Base-by-base conservation (phyloP, 2,329 filamentous ascomycete genomes). In the Exophiala aquamarina region DNA sequence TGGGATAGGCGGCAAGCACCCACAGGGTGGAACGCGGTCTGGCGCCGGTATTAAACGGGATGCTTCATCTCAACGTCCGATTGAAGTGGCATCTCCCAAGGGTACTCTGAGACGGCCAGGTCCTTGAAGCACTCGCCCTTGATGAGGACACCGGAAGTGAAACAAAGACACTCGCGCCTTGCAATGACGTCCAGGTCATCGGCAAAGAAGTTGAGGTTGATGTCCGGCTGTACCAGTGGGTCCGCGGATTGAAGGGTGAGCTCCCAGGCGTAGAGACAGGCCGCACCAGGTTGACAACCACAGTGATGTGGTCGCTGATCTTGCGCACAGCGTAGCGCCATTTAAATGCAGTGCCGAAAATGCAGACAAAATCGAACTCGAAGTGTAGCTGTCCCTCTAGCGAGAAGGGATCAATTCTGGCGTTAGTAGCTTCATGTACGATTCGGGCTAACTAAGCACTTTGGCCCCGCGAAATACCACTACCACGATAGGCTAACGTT, bases 1-100 rank as follows among this genome's bases (percentile, higher is more conserved):
- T 77, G 76, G 6, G 70, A 74, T 9, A 83, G 67, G 15, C 79
- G 73, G 4, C 68, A 63, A 6, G 76, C 81, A 37, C 81, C 79
- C 41, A 76, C 81, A 3, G 79, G 78, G 55, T 82, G 77, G 66
- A 79, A 82, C 0, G 70, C 73, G 3, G 79, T 83, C 66, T 83
- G 78, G 21, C 65, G 76, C n/a, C 80, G 69, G 44, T 83, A 80
- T 5, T 83, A 62, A 10, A 83, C 74, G 31, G 71, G 66, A 40
- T 70, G 69, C 33, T 76, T 73, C 79, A 84, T 83, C 2, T 66
- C 73, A 46, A 75, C 73, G 41, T 83, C 78, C 1, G 70, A 71
- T 9, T 77, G 58, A 2, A 75, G 68, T 0, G 80, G 79, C 77
- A 84, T 81, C 0, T 71, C 64, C 78, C 78, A 83, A 0, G 81